Evolutionary conservation across 2,329 filamentous ascomycete genomes (phyloP).

Genomic region (Ceratocystis destructans): DNA sequence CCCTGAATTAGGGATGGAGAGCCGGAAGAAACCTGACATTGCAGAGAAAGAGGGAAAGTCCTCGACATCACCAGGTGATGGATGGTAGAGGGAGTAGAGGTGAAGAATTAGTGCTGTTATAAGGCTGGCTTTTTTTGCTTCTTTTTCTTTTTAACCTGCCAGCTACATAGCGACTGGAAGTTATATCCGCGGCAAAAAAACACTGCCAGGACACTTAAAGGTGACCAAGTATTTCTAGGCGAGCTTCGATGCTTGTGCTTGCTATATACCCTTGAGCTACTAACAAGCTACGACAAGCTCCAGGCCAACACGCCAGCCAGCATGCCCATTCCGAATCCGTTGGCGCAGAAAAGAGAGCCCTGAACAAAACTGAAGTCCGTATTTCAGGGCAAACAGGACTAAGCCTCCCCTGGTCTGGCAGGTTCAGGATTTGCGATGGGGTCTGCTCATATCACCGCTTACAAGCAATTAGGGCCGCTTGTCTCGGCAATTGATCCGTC

Average conservation of each 20-base stretch:
- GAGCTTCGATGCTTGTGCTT: neutral
- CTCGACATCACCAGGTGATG: neutral
- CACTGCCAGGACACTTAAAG: too few relatives aligned
- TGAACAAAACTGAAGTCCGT: neutral
- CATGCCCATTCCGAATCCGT: neutral
- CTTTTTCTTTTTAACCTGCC: too few relatives aligned
- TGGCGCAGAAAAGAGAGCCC: neutral
- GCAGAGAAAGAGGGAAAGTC: neutral
- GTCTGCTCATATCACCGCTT: neutral
- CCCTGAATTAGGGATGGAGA: constrained; percentile 15
- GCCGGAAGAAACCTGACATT: constrained; percentile 1
- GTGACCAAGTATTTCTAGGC: neutral
- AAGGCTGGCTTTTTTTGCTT: too few relatives aligned
- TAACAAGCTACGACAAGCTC: too few relatives aligned
- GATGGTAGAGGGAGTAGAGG: neutral
- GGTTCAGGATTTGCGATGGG: neutral
- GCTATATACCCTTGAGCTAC: too few relatives aligned
- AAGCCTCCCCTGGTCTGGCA: neutral
- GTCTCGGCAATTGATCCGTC: constrained; percentile 7
- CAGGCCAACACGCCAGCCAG: too few relatives aligned
- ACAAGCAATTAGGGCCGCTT: neutral
- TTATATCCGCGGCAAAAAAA: too few relatives aligned
- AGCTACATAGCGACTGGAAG: too few relatives aligned
- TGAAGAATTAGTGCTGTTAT: neutral
- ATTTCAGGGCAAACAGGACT: neutral